Evolutionary conservation across 1,139 yeast species (phyloP).

Genomic region (Geotrichum bryndzae): DNA sequence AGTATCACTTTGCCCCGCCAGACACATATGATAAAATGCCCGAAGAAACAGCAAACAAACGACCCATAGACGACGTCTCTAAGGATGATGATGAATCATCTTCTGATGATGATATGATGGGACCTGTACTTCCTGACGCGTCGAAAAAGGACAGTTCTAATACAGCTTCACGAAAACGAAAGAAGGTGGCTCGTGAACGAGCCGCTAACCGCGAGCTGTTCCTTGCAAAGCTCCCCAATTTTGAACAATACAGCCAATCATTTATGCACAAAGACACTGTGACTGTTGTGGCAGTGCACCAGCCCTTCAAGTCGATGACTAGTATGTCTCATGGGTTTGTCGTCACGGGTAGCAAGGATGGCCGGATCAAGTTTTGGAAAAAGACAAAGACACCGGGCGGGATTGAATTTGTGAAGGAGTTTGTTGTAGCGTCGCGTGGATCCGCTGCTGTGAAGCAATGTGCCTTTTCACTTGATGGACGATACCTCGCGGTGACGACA

Average conservation of each 20-base stretch:
- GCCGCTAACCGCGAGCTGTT: conserved; percentile 16
- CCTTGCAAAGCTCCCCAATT: conserved; percentile 25
- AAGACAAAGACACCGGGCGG: conserved; percentile 23
- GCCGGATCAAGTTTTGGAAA: conserved; percentile 42
- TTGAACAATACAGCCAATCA: conserved; percentile 29
- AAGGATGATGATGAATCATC: not conserved
- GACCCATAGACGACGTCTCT: not conserved
- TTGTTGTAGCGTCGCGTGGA: conserved; percentile 31
- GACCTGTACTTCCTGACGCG: conserved; percentile 10
- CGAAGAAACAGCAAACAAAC: not conserved
- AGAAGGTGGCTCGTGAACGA: conserved; percentile 5
- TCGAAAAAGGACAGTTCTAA: not conserved
- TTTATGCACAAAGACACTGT: conserved; percentile 31
- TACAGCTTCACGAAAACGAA: not conserved
- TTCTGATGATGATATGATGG: conserved; percentile 14
- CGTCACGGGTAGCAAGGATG: conserved; percentile 40
- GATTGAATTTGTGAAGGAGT: conserved; percentile 40
- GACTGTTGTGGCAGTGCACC: conserved; percentile 21
- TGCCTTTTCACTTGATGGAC: conserved; percentile 28
- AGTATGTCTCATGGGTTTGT: conserved; percentile 25
- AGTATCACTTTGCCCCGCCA: not conserved
- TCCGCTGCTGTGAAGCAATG: conserved; percentile 27
- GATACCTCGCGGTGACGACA: conserved; percentile 35
- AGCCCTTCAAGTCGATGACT: conserved; percentile 10
- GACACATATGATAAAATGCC: not conserved